phyloP scores from a whole-genome alignment of 768 basidiomycete species.

The Xerocomellus dryophilus region DNA sequence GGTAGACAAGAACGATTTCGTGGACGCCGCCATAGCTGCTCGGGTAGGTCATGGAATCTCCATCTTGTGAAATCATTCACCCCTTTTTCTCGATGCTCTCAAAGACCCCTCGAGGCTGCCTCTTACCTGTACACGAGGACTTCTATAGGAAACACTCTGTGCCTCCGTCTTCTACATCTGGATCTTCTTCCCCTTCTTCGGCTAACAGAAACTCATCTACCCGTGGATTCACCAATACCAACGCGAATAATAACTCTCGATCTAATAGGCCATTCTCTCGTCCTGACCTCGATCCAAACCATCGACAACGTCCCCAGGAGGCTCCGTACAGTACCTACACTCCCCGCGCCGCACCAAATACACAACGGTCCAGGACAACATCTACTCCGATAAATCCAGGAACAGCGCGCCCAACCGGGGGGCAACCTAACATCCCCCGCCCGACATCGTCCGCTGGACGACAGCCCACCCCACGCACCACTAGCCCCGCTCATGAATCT shows the following conservation, averaged over 20 bases:
- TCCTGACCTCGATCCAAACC: constrained; percentile 59
- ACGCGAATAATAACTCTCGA: constrained; percentile 19
- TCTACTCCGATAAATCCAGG: constrained; percentile 20
- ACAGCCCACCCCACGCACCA: constrained; percentile 6
- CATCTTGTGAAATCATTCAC: background rate
- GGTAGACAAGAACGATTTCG: constrained; percentile 76
- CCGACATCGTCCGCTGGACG: constrained; percentile 22
- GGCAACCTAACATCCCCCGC: constrained; percentile 7
- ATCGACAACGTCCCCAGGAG: constrained; percentile 24
- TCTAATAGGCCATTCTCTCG: constrained; percentile 47
- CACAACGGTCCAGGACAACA: constrained; percentile 20
- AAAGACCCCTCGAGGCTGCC: constrained; percentile 61
- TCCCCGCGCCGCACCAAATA: constrained; percentile 16
- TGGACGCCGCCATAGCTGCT: constrained; percentile 55
- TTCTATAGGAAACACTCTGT: constrained; percentile 32
- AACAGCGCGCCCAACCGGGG: background rate
- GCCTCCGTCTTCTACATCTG: constrained; percentile 13
- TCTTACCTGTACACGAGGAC: constrained; percentile 59
- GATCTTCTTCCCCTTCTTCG: constrained; percentile 15
- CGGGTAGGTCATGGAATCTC: constrained; percentile 42
- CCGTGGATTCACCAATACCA: constrained; percentile 11
- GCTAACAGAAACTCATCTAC: constrained; percentile 14
- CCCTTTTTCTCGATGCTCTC: background rate
- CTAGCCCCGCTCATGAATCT: constrained; percentile 8
- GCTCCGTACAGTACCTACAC: constrained; percentile 6